phyloP scores from a whole-genome alignment of 192 early-diverging fungal species.

The Podila epicladia region DNA sequence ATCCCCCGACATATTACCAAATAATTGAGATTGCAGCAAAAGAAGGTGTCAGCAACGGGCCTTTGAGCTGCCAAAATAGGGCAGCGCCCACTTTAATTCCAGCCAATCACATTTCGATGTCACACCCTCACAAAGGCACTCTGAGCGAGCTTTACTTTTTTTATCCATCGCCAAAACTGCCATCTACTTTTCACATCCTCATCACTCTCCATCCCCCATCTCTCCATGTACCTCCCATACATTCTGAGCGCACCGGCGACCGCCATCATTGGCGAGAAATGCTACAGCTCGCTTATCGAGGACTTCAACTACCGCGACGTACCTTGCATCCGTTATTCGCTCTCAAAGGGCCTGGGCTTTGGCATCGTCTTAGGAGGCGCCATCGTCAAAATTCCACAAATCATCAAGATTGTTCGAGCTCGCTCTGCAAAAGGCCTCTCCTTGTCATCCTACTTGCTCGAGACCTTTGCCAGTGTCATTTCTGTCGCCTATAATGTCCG shows the following conservation, averaged over 20 bases:
- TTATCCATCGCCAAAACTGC: too few relatives aligned
- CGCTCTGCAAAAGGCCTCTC: slow-evolving; percentile 80
- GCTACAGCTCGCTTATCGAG: slow-evolving; percentile 74
- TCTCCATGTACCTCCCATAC: slow-evolving; percentile 3
- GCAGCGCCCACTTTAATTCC: too few relatives aligned
- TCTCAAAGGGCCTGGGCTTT: slow-evolving; percentile 89
- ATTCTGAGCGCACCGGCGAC: slow-evolving; percentile 60
- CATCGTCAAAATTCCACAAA: slow-evolving; percentile 93
- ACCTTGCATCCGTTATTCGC: slow-evolving; percentile 74
- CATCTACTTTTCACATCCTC: too few relatives aligned
- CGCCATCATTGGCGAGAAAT: slow-evolving; percentile 80
- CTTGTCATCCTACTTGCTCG: slow-evolving; percentile 77
- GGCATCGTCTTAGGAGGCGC: slow-evolving; percentile 88
- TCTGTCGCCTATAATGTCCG: slow-evolving; percentile 85
- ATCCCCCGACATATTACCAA: too few relatives aligned
- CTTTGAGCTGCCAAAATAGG: too few relatives aligned
- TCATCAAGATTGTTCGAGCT: slow-evolving; percentile 80
- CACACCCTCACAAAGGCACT: too few relatives aligned
- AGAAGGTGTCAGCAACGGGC: too few relatives aligned
- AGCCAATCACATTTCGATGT: too few relatives aligned
- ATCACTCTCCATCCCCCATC: too few relatives aligned
- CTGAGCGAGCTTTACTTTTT: too few relatives aligned
- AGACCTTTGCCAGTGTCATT: slow-evolving; percentile 78
- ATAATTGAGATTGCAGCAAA: too few relatives aligned
- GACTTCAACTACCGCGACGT: slow-evolving; percentile 68